Base-by-base conservation (phyloP, 768 basidiomycete genomes). In the Hypsizygus marmoreus region DNA sequence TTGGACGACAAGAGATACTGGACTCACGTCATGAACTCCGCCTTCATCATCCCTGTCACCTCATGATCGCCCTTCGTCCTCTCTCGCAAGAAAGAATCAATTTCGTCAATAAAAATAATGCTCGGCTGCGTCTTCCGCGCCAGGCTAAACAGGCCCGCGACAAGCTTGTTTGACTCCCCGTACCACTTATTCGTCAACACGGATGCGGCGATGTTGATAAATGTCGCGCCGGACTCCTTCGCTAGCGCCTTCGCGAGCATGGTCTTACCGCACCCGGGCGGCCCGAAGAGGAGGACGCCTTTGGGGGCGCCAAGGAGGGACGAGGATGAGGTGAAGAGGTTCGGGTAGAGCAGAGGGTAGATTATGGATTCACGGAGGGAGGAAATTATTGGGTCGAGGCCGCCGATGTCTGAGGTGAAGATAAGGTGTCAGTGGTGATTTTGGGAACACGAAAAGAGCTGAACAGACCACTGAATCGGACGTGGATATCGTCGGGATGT, bases 171-270 rank as follows among this genome's bases (percentile, higher is more conserved):
- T 10, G 71, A 72, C 53, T 75, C 73, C 34, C 73, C 73, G 31
- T 73, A 75, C 73, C 73, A 75, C 53, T 75, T 75, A 55, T 75
- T 75, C 26, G 73, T 74, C 2, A 75, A 66, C 2, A 73, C 72
- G 0, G 71, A 72, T 7, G 73, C 73, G 11, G 73, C 71, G 39
- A 75, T 75, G 60, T 75, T 75, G 65, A 97, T 95, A 62, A 99
- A 99, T 0, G 94, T 95, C 6, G 97, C 97, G 13, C 92, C 91
- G 2, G 89, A 92, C 72, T 99, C 95, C 63, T 95, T 97, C 10
- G 97, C 97, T 6, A 99, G 78, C 2, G 95, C 95, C 63, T 95
- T 95, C 1, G 97, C 97, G n/a, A 99, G 78, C 93, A 99, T 95
- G 1, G 97, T 98, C 73, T 99, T 99, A 19, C 97, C 97, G 54